phyloP scores from a whole-genome alignment of 768 basidiomycete genomes.

The Tephrocybe rancida region DNA sequence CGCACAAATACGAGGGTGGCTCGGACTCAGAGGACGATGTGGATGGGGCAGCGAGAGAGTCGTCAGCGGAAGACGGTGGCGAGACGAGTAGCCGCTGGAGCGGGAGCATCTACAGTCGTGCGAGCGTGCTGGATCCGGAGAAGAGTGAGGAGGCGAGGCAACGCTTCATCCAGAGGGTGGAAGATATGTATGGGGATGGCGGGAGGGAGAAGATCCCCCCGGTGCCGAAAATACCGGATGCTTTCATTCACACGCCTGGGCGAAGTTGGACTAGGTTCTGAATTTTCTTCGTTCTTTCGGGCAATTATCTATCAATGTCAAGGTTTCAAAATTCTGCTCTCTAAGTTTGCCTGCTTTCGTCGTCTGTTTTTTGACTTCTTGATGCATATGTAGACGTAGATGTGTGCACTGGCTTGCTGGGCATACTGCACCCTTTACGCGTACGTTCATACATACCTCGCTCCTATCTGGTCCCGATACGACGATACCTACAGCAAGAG shows the following conservation, averaged over 20 bases:
- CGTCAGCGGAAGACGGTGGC: constrained; percentile 27
- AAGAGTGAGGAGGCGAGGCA: constrained; percentile 52
- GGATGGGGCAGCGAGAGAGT: constrained; percentile 18
- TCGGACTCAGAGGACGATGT: constrained; percentile 15
- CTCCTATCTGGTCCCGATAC: neutral
- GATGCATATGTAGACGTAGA: constrained; percentile 1
- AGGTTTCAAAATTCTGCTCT: neutral
- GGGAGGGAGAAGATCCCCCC: constrained; percentile 43
- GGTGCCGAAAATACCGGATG: constrained; percentile 45
- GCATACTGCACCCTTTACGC: constrained; percentile 7
- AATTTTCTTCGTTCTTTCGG: constrained; percentile 17
- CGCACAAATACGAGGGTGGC: constrained; percentile 7
- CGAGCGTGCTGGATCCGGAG: constrained; percentile 54
- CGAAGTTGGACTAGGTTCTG: constrained; percentile 33
- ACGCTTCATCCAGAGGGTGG: constrained; percentile 52
- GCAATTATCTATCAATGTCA: neutral
- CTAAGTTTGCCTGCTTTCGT: constrained; percentile 6
- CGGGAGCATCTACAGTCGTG: constrained; percentile 50
- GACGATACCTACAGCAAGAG: no score
- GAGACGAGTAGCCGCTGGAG: constrained; percentile 44
- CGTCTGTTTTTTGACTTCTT: neutral
- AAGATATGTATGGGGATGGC: constrained; percentile 49
- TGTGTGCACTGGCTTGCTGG: constrained; percentile 12
- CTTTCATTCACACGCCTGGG: constrained; percentile 24
- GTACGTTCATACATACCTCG: neutral